phyloP scores from a whole-genome alignment of 768 basidiomycete genomes.

The Omphalotus guepiniiformis region DNA sequence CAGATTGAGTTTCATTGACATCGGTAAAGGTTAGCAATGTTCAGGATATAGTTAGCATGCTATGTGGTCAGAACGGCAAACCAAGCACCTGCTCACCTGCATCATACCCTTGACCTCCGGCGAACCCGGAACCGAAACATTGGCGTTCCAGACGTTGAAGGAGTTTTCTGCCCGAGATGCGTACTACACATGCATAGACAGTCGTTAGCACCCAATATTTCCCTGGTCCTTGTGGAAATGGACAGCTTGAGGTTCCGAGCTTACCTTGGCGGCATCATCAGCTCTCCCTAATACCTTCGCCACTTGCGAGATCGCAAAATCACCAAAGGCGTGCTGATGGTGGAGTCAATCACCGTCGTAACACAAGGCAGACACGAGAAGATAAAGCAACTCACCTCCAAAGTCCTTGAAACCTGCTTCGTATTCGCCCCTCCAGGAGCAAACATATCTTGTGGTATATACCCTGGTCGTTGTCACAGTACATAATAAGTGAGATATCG shows the following conservation, averaged over 20 bases:
- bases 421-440: constrained; percentile 50
- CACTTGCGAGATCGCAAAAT: constrained; percentile 63
- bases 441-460: constrained; percentile 17
- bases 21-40: too few species aligned
- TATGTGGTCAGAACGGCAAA: too few species aligned
- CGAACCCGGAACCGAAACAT: constrained; percentile 45
- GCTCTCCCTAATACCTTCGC: constrained; percentile 48
- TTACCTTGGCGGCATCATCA: constrained; percentile 48
- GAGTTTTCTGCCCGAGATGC: constrained; percentile 51
- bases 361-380: too few species aligned
- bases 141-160: constrained; percentile 56
- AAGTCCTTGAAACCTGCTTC: constrained; percentile 57
- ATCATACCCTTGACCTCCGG: constrained; percentile 52
- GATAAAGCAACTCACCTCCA: constrained; percentile 39
- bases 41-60: too few species aligned
- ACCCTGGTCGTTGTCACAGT: constrained; percentile 11
- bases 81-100: constrained; percentile 35
- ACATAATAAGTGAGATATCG: not conserved
- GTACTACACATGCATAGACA: constrained; percentile 34
- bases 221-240: too few species aligned
- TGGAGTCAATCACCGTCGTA: too few species aligned
- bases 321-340: constrained; percentile 54
- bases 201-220: not conserved
- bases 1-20: too few species aligned
- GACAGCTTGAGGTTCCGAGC: not conserved